A percentile compares a stretch with the other conserved stretches of the same genome.
These are phyloP conservation scores for Gracilariopsis chorda DNA, from an alignment of 23 red algal genomes.

Conservation along the genomic window DNA sequence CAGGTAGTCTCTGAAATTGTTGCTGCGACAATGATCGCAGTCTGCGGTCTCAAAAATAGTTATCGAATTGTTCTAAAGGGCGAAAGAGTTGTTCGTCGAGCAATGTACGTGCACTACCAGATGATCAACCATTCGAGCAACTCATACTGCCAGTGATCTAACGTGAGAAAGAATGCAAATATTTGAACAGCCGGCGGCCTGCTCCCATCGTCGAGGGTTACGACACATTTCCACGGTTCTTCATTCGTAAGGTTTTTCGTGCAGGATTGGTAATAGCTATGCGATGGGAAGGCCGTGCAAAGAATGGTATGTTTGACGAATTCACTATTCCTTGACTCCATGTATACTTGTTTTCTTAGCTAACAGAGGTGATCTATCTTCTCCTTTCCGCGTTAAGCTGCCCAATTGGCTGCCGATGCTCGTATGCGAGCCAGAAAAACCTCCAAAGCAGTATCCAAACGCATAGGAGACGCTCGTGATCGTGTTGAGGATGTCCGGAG, in stretches of 20 bases:
- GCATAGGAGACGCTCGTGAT: slow-evolving; percentile 34
- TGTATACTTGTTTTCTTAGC: background rate
- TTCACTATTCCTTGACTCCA: no score
- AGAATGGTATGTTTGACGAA: slow-evolving; percentile 41
- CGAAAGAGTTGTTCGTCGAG: slow-evolving; percentile 55
- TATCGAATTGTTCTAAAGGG: slow-evolving; percentile 79
- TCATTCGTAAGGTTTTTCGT: slow-evolving; percentile 75
- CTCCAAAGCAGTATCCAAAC: background rate
- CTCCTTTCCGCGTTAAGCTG: no score
- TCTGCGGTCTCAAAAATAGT: slow-evolving; percentile 77
- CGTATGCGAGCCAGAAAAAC: slow-evolving; percentile 44
- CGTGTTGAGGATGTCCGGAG: slow-evolving; percentile 18
- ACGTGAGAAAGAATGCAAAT: background rate
- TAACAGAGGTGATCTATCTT: no score
- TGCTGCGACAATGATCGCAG: slow-evolving; percentile 84
- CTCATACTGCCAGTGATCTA: background rate
- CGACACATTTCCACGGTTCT: slow-evolving; percentile 61
- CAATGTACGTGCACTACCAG: slow-evolving; percentile 51
- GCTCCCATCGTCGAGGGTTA: slow-evolving; percentile 51
- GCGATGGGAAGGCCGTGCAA: slow-evolving; percentile 73
- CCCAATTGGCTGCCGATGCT: slow-evolving; percentile 59
- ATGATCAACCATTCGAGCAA: background rate
- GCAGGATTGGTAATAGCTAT: slow-evolving; percentile 67
- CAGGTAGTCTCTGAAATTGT: slow-evolving; percentile 85
- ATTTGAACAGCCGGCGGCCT: slow-evolving; percentile 15